Evolutionary conservation across 768 basidiomycete species (phyloP).

Genomic region (Cytidiella melzeri): DNA sequence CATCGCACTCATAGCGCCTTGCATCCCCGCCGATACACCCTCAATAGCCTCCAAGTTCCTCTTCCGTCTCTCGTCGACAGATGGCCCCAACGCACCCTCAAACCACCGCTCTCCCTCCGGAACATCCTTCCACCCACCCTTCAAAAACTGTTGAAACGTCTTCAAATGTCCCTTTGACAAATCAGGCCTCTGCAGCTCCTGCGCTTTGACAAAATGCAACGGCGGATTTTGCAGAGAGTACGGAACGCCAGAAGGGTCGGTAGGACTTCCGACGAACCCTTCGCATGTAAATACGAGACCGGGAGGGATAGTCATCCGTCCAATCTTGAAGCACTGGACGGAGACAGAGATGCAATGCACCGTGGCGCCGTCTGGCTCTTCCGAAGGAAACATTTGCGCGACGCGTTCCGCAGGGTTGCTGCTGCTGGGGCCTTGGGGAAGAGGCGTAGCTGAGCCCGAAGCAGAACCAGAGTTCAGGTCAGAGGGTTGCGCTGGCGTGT

Average conservation of each 20-base stretch:
- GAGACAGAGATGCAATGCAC: conserved; percentile 62
- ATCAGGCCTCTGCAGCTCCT: conserved; percentile 15
- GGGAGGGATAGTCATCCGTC: conserved; percentile 70
- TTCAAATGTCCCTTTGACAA: conserved; percentile 19
- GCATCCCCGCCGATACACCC: conserved; percentile 27
- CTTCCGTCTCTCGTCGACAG: conserved; percentile 25
- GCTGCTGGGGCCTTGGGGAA: conserved; percentile 1
- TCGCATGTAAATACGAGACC: conserved; percentile 52
- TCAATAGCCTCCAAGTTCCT: conserved; percentile 19
- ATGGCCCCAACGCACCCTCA: conserved; percentile 49
- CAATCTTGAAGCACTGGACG: conserved; percentile 62
- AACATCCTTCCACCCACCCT: conserved; percentile 56
- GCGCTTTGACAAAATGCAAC: conserved; percentile 37
- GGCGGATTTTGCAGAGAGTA: conserved; percentile 40
- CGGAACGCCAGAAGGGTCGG: conserved; percentile 4
- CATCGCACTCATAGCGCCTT: conserved; percentile 18
- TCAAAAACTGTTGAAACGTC: conserved; percentile 40
- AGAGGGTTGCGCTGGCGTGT: conserved; percentile 27
- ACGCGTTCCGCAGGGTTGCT: conserved; percentile 8
- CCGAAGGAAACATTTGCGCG: conserved; percentile 13
- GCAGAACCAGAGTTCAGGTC: not conserved
- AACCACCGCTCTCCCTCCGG: conserved; percentile 61
- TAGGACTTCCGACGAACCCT: conserved; percentile 37
- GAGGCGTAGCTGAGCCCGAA: conserved; percentile 1
- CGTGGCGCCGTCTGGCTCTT: conserved; percentile 48